Conservation (phyloP, 2,329 filamentous ascomycete genomes). For the Sporothrix luriei region DNA sequence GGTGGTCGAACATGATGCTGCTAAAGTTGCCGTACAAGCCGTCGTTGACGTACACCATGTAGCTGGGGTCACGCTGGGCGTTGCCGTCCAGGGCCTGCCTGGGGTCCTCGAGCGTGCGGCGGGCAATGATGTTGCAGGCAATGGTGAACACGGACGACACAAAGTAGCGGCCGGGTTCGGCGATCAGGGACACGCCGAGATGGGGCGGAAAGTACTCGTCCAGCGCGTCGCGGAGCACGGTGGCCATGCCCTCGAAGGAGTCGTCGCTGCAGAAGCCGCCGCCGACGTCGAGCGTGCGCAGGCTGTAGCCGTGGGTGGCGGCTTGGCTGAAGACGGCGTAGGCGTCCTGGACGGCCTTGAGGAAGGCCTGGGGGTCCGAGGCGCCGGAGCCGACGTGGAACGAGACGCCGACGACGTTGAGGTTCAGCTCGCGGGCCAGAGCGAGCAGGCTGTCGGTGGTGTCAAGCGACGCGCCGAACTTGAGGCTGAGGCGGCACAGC, state of each 20-base stretch:
- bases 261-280: constrained; percentile 84
- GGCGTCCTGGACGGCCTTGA: constrained; percentile 88
- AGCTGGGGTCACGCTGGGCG: constrained; percentile 57
- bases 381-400: constrained; percentile 98
- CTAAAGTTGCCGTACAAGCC: constrained; percentile 98
- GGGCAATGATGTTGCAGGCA: constrained; percentile 93
- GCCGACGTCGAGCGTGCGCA: constrained; percentile 90
- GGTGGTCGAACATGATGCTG: constrained; percentile 99
- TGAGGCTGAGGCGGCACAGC: constrained; percentile 92
- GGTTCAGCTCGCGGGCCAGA: constrained; percentile 76
- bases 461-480: constrained; percentile 92
- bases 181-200: constrained; percentile 77
- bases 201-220: constrained; percentile 83
- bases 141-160: constrained; percentile 91
- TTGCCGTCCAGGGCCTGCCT: constrained; percentile 52
- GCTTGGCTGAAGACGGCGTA: constrained; percentile 87
- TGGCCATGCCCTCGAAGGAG: constrained; percentile 88
- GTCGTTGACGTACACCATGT: constrained; percentile 98
- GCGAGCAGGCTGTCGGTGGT: constrained; percentile 74
- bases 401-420: constrained; percentile 93
- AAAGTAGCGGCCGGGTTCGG: constrained; percentile 95
- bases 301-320: constrained; percentile 70
- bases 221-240: constrained; percentile 74
- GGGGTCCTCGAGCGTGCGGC: constrained; percentile 80
- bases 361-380: constrained; percentile 87